Evolutionary conservation across 768 basidiomycete genomes (phyloP).

Genomic region (Ramaria rubella): DNA sequence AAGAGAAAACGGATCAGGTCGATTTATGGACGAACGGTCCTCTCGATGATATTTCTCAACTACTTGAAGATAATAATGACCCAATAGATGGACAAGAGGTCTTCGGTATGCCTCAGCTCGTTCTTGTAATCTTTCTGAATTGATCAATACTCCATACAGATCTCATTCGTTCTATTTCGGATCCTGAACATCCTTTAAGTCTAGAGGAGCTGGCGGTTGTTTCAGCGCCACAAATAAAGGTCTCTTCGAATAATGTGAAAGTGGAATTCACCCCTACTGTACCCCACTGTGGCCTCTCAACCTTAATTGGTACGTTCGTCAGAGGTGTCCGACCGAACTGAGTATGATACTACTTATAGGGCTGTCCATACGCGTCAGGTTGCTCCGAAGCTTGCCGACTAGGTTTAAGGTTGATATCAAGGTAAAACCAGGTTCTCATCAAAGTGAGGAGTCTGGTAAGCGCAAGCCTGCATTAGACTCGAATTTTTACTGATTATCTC

Average conservation of each 20-base stretch:
- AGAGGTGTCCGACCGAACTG: neutral
- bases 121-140: neutral
- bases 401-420: constrained; percentile 93
- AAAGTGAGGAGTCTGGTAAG: constrained; percentile 85
- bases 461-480: constrained; percentile 4
- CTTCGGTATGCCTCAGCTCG: constrained; percentile 54
- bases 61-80: constrained; percentile 44
- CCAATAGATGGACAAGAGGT: constrained; percentile 89
- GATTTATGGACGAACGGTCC: constrained; percentile 30
- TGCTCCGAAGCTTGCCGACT: constrained; percentile 82
- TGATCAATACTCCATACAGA: constrained; percentile 42
- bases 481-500: neutral
- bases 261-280: constrained; percentile 98
- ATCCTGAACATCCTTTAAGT: constrained; percentile 89
- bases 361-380: constrained; percentile 89
- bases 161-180: constrained; percentile 84
- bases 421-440: constrained; percentile 91
- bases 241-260: constrained; percentile 53
- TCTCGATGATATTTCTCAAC: constrained; percentile 25
- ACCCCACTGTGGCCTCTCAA: constrained; percentile 97
- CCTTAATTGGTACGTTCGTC: constrained; percentile 72
- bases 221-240: constrained; percentile 73
- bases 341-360: constrained; percentile 39
- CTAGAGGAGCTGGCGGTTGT: constrained; percentile 95
- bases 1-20: constrained; percentile 31